Evolutionary conservation across 2,329 filamentous ascomycete genomes (phyloP).

Genomic region (Anthostomella pinea): DNA sequence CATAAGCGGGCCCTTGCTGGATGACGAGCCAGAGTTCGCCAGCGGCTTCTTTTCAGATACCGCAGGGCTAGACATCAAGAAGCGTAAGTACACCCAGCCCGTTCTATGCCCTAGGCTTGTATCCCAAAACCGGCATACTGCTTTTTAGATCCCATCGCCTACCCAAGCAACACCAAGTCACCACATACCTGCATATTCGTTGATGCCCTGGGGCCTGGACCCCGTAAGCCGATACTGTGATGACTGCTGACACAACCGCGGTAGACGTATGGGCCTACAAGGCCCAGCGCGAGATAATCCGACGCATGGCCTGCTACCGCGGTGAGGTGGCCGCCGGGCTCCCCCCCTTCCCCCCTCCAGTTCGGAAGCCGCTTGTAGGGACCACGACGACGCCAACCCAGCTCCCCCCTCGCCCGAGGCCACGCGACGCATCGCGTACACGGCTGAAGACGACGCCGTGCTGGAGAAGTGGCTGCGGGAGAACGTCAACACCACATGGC

Average conservation of each 20-base stretch:
- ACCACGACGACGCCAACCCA: too few relatives aligned
- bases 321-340: slow-evolving; percentile 42
- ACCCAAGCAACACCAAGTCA: too few relatives aligned
- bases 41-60: slow-evolving; percentile 33
- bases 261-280: slow-evolving; percentile 70
- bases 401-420: not conserved
- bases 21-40: slow-evolving; percentile 7
- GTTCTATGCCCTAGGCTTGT: too few relatives aligned
- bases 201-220: too few relatives aligned
- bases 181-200: too few relatives aligned
- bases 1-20: slow-evolving; percentile 41
- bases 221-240: too few relatives aligned
- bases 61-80: slow-evolving; percentile 51
- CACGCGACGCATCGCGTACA: slow-evolving; percentile 4
- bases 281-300: slow-evolving; percentile 56
- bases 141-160: too few relatives aligned
- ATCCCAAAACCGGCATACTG: too few relatives aligned
- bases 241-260: too few relatives aligned
- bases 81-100: too few relatives aligned
- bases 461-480: slow-evolving; percentile 4
- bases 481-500: slow-evolving; percentile 4
- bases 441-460: slow-evolving; percentile 6
- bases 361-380: slow-evolving; percentile 39
- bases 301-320: slow-evolving; percentile 49
- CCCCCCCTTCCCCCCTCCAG: slow-evolving; percentile 40